Evolutionary conservation across 768 basidiomycete species (phyloP).

Genomic region (Lepiota subincarnata): DNA sequence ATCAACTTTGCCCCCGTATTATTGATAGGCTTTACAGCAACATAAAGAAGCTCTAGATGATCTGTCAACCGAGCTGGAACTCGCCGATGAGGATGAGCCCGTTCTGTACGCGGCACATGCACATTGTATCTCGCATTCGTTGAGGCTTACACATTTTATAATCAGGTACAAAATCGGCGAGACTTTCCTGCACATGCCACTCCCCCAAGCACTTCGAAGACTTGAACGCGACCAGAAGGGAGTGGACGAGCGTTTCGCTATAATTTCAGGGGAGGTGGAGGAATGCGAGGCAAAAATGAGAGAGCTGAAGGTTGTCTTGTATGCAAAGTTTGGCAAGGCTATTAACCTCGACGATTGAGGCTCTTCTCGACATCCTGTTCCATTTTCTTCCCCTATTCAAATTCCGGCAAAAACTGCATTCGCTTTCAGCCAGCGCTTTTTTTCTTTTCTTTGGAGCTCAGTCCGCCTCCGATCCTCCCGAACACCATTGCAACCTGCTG

Average conservation of each 20-base stretch:
- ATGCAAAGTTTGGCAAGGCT: slow-evolving; percentile 89
- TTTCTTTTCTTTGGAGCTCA: no score
- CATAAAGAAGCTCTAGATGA: slow-evolving; percentile 95
- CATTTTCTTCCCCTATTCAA: no score
- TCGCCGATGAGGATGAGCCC: slow-evolving; percentile 79
- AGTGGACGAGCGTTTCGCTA: slow-evolving; percentile 52
- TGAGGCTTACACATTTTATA: neutral
- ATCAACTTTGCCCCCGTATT: neutral
- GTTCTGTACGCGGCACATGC: slow-evolving; percentile 54
- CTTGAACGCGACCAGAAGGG: slow-evolving; percentile 66
- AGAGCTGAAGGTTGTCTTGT: slow-evolving; percentile 70
- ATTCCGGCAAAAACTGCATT: no score
- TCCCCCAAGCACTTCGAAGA: slow-evolving; percentile 61
- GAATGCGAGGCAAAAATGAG: slow-evolving; percentile 76
- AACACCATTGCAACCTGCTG: no score
- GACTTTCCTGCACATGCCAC: slow-evolving; percentile 77
- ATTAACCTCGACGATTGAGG: slow-evolving; percentile 85
- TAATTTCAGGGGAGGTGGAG: slow-evolving; percentile 47
- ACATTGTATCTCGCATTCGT: neutral
- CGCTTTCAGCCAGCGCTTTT: no score
- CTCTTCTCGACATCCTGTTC: neutral
- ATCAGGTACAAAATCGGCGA: slow-evolving; percentile 89
- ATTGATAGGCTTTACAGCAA: slow-evolving; percentile 47
- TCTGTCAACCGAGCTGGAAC: slow-evolving; percentile 80
- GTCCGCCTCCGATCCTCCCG: no score